phyloP scores from a whole-genome alignment of 2,329 filamentous ascomycete species.

The Scedosporium dehoogii region DNA sequence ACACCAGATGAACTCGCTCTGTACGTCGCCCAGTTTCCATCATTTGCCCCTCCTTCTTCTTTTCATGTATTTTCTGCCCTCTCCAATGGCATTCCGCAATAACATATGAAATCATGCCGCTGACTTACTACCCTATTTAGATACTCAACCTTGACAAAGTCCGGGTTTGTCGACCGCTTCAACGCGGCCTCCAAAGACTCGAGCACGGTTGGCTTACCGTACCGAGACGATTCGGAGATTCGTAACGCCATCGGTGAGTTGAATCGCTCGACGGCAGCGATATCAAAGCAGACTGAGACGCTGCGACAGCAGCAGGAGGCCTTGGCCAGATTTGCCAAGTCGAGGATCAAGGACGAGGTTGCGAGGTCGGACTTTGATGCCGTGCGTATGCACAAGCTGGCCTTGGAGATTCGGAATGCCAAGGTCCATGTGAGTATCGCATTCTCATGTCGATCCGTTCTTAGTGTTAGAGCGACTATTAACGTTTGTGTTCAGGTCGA shows the following conservation, averaged over 20 bases:
- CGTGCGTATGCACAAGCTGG: slow-evolving; percentile 24
- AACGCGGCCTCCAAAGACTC: slow-evolving; percentile 28
- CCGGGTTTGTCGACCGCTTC: slow-evolving; percentile 36
- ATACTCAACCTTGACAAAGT: slow-evolving; percentile 37
- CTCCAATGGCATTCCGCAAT: background rate
- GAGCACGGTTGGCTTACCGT: slow-evolving; percentile 31
- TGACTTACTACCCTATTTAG: slow-evolving; percentile 20
- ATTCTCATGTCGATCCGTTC: too few relatives aligned
- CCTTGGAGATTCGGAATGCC: background rate
- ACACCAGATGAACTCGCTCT: slow-evolving; percentile 42
- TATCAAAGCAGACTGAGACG: slow-evolving; percentile 53
- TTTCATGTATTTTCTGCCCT: too few relatives aligned
- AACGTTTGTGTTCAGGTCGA: slow-evolving; percentile 27
- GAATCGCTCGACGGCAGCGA: slow-evolving; percentile 52
- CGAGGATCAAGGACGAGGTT: slow-evolving; percentile 24
- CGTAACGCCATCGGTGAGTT: slow-evolving; percentile 52
- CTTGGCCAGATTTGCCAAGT: slow-evolving; percentile 41
- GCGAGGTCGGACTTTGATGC: slow-evolving; percentile 24
- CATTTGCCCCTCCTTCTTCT: background rate
- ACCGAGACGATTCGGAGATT: slow-evolving; percentile 50
- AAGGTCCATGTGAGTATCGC: slow-evolving; percentile 24
- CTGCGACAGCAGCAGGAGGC: slow-evolving; percentile 54
- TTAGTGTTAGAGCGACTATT: background rate
- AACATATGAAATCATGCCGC: background rate
- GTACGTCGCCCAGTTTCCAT: slow-evolving; percentile 24